Conservation (phyloP, 305 asterid genomes). For the Rubia peregrina region DNA sequence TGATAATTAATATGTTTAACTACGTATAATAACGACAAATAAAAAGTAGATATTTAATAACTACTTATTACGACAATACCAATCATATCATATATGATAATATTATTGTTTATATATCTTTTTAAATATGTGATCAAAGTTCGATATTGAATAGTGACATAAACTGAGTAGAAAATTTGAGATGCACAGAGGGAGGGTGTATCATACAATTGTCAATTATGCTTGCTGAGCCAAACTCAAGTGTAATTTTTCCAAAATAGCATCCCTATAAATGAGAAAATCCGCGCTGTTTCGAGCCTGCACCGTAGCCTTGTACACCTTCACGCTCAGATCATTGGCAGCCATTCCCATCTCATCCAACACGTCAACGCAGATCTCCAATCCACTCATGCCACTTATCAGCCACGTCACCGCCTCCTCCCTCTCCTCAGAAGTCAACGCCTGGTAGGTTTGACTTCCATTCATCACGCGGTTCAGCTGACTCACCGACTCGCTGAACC, state of each 20-base stretch:
- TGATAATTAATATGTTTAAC: no score
- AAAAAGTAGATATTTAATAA: no score
- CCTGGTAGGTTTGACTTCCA: neutral
- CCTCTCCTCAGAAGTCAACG: neutral
- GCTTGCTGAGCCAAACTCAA: neutral
- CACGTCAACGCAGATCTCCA: neutral
- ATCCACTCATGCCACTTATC: neutral
- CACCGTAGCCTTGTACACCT: constrained; percentile 1
- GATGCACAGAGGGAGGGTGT: no score
- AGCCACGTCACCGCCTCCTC: constrained; percentile 1
- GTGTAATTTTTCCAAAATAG: neutral
- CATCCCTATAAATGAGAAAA: neutral
- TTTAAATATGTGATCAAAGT: no score
- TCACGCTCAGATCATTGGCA: constrained; percentile 1
- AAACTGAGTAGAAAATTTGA: no score
- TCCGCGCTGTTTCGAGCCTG: neutral
- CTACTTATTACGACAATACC: no score
- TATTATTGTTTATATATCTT: no score
- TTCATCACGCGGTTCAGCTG: neutral
- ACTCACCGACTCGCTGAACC: neutral
- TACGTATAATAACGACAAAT: no score
- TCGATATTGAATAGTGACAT: no score
- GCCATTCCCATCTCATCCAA: constrained; percentile 1
- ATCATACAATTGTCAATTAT: no score
- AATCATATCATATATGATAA: no score